These are phyloP conservation scores for Epichloe brachyelytri DNA, from an alignment of 2,329 filamentous ascomycete genomes.

Conservation along the genomic window DNA sequence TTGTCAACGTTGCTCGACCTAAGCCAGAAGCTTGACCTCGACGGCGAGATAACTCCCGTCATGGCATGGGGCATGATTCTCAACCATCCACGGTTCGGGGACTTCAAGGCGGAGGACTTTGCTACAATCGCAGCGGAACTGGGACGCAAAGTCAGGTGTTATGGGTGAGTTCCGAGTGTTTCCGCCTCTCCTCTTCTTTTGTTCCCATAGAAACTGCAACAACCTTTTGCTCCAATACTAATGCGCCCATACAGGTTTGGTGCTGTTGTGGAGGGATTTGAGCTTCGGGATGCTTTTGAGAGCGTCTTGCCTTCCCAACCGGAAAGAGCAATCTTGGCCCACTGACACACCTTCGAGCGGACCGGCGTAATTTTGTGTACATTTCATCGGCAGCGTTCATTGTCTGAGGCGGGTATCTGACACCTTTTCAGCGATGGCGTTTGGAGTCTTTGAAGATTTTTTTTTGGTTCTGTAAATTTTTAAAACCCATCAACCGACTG, in stretches of 20 bases:
- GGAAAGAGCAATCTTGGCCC: conserved; percentile 8
- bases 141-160: conserved; percentile 72
- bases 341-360: neutral
- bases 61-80: conserved; percentile 86
- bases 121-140: conserved; percentile 60
- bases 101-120: conserved; percentile 58
- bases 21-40: conserved; percentile 68
- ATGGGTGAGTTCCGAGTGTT: conserved; percentile 55
- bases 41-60: conserved; percentile 86
- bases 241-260: conserved; percentile 34
- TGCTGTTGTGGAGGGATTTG: conserved; percentile 53
- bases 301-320: conserved; percentile 30
- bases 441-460: neutral
- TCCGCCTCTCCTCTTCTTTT: neutral
- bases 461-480: neutral
- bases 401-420: neutral
- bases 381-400: neutral
- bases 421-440: neutral
- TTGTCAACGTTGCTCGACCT: conserved; percentile 73
- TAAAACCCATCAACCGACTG: too few species aligned
- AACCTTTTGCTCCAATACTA: neutral
- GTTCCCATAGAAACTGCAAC: neutral
- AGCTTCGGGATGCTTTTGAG: conserved; percentile 65
- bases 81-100: conserved; percentile 53
- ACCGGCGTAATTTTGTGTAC: neutral